Evolutionary conservation across 192 early-diverging fungal genomes (phyloP), one percentile per base, ranked within the genome.

Genomic region (Coemansia javaensis): DNA sequence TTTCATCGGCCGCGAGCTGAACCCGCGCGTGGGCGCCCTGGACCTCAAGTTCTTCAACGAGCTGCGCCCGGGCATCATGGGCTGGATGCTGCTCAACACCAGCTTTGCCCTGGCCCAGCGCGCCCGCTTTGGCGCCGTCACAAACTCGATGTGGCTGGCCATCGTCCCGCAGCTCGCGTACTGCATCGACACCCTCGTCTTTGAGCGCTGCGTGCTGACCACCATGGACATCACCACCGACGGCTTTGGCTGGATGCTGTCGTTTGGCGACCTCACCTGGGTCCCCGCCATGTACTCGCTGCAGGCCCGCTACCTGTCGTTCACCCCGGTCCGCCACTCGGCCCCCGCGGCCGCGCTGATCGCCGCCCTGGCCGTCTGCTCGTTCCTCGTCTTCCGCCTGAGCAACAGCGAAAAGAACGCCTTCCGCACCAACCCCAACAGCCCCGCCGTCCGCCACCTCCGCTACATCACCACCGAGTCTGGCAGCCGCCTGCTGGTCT

Each of bases 181-280:
- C 69, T 85, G 89, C 32, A 50, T 91, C 23, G 95, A 98, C 68
- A 83, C 91, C 4, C 62, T 93, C 28, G 15, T 77, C 42, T 76
- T 63, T 37, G 77, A 82, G 57, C 38, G 73, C 15, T 82, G 89
- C 11, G 88, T 98, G 16, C 56, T 98, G 66, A 94, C 95, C 14
- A 98, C 93, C 5, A 95, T 96, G 91, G 93, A 98, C 49, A 90
- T 98, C n/a, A 90, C 85, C 15, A 93, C 89, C 6, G 95, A 98
- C 60, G 95, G 95, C 7, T 96, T 98, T 65, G 95, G 95, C 8
- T 91, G 81, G 61, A 89, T 90, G 88, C 78, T 89, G 36, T 79
- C 81, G 20, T 86, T 86, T 60, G 86, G 85, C 40, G 76, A 89
- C 31, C 64, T 93, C 32, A 82, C 83, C 14, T 98, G 95, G 95